A percentile compares a stretch with the other conserved stretches of the same genome.
Evolutionary conservation across 805 yeast species (phyloP).

Genomic region (Kuraishia floccosa): DNA sequence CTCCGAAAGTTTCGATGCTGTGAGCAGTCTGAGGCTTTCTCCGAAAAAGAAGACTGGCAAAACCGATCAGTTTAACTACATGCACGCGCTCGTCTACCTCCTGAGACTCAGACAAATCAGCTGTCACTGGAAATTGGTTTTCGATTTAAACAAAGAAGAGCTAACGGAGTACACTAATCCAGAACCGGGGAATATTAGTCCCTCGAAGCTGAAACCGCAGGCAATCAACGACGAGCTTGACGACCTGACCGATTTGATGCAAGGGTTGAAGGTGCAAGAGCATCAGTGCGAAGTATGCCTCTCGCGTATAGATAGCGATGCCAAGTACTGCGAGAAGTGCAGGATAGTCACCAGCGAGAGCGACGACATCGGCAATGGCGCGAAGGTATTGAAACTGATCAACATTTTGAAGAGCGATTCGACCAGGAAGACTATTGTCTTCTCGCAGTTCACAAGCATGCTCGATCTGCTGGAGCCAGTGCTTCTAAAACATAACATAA

Average conservation of each 20-base stretch:
- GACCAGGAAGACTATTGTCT: conserved; percentile 29
- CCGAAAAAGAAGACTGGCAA: background rate
- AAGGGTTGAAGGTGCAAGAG: conserved; percentile 10
- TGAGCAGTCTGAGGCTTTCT: background rate
- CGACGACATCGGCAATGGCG: conserved; percentile 6
- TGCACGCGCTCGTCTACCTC: conserved; percentile 16
- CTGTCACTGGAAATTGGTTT: conserved; percentile 17
- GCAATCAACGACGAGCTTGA: conserved; percentile 4
- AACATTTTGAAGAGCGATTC: conserved; percentile 19
- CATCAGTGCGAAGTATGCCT: conserved; percentile 13
- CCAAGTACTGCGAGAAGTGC: conserved; percentile 8
- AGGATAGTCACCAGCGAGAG: conserved; percentile 6
- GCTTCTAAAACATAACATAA: conserved; percentile 17
- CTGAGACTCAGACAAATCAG: conserved; percentile 25
- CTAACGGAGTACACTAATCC: conserved; percentile 5
- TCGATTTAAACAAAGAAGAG: conserved; percentile 5
- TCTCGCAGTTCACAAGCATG: conserved; percentile 29
- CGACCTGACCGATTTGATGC: conserved; percentile 11
- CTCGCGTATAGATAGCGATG: conserved; percentile 5
- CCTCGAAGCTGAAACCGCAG: background rate
- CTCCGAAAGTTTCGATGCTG: conserved; percentile 1
- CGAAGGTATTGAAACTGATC: conserved; percentile 23
- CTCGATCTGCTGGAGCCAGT: conserved; percentile 17
- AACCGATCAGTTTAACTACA: conserved; percentile 6
- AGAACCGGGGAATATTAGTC: conserved; percentile 1